A percentile compares a stretch with the other conserved stretches of the same genome.
These are phyloP conservation scores for Xanthoceras sorbifolium DNA, from an alignment of 345 rosid genomes.

Conservation along the genomic window DNA sequence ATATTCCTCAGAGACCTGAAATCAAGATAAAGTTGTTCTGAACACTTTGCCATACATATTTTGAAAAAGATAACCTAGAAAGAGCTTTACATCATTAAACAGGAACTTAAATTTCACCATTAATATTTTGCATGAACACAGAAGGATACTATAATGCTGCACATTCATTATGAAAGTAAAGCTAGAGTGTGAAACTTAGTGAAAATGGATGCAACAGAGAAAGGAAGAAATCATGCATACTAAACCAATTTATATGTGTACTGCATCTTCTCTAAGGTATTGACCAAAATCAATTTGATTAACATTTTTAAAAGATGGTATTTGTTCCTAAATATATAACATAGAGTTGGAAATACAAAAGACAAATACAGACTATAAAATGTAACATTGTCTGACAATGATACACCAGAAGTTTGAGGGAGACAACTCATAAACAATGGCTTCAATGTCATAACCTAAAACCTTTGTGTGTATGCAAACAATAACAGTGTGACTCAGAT, in stretches of 20 bases:
- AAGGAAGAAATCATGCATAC: neutral
- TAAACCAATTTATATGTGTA: neutral
- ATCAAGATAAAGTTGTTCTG: constrained; percentile 16
- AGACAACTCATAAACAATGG: neutral
- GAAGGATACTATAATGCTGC: neutral
- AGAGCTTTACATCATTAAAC: neutral
- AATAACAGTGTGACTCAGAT: neutral
- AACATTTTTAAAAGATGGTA: neutral
- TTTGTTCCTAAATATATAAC: neutral
- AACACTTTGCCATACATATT: neutral
- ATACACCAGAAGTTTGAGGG: neutral
- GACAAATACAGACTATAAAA: neutral
- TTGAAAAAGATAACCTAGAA: neutral
- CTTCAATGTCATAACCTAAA: constrained; percentile 2
- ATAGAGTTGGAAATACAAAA: neutral
- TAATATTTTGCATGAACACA: neutral
- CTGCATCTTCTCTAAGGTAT: neutral
- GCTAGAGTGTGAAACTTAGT: neutral
- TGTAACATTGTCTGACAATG: neutral
- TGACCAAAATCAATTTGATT: neutral
- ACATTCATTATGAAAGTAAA: neutral
- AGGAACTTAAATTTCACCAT: neutral
- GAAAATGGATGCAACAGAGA: neutral
- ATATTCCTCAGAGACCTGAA: constrained; percentile 95
- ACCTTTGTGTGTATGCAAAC: neutral